Base-by-base conservation (phyloP, 2,329 filamentous ascomycete genomes). In the Cytospora piceicola region DNA sequence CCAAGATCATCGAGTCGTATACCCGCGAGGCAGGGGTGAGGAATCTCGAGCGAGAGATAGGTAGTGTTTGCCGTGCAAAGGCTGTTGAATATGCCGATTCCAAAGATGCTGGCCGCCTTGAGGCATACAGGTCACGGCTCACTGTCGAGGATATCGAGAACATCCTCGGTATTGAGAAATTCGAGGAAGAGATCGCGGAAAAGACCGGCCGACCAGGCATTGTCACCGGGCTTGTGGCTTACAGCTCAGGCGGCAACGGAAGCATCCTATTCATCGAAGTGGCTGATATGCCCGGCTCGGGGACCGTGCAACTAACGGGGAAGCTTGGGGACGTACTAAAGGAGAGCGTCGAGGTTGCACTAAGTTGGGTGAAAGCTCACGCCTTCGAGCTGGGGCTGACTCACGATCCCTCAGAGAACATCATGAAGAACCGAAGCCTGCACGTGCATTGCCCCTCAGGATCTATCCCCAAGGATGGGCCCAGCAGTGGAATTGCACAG, bases 221-320 rank as follows among this genome's bases (percentile, higher is more conserved):
- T 64, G 94, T 99, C 46, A 99, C 95, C 0, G 95, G 95, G 17
- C 88, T 99, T 36, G 95, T 99, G 20, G 95, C 95, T 11, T 99
- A 97, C 80, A 93, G 90, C 73, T 91, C 90, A 4, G 94, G 95
- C 58, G 93, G 93, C 57, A 94, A 97, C 76, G 95, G 95, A 69
- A 94, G 91, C 74, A 99, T 99, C 73, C 85, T 99, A 64, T 99
- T 99, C 82, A 99, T 99, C 72, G 95, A 99, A 79, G 93, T 97
- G 54, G 93, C 94, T 14, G 94, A 97, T 75, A 98, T 98, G 93
- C 95, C 95, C 0, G 95, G 95, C 53, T 90, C 87, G 64, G 95
- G 95, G 39, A 89, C 90, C 61, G 93, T 99, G 42, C 95, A 98
- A 79, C 88, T 99, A 30, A 99, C 95, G 1, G 95, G 95, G 68